These are phyloP conservation scores for Aspergillus caelatus DNA, from an alignment of 2,329 filamentous ascomycete genomes.

Conservation along the genomic window DNA sequence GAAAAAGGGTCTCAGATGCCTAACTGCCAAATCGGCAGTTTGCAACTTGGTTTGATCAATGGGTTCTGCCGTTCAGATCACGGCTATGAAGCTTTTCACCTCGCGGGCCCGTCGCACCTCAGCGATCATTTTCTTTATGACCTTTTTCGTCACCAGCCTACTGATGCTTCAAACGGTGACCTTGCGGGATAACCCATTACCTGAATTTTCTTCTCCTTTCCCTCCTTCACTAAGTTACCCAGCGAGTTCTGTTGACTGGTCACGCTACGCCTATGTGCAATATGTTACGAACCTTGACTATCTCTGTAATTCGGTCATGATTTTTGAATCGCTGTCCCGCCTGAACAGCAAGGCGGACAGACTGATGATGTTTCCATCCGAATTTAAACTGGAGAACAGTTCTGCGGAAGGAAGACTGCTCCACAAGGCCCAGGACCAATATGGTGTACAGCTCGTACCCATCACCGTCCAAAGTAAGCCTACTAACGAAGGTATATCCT, in stretches of 20 bases:
- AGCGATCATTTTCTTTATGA: no score
- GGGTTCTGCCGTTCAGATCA: no score
- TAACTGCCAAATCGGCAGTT: no score
- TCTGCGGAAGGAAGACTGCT: conserved; percentile 39
- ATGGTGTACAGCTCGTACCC: conserved; percentile 51
- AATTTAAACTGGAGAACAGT: not conserved
- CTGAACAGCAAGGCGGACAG: conserved; percentile 33
- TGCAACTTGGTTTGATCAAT: no score
- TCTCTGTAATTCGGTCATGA: conserved; percentile 40
- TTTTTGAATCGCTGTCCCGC: conserved; percentile 34
- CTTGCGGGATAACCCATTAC: no score
- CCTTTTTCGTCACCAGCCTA: no score
- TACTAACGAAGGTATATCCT: not conserved
- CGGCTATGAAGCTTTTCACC: no score
- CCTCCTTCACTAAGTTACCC: no score
- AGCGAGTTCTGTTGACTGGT: conserved; percentile 25
- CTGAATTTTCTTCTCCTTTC: no score
- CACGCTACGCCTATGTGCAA: conserved; percentile 35
- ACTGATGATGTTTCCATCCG: conserved; percentile 33
- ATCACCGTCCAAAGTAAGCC: conserved; percentile 34
- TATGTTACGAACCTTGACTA: conserved; percentile 34
- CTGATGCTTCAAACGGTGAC: no score
- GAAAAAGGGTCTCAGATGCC: no score
- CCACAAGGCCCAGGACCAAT: conserved; percentile 48
- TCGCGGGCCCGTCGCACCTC: no score